Evolutionary conservation across 2,329 filamentous ascomycete species (phyloP), one percentile per base, ranked within the genome.

Genomic region (Diaporthe capsici): DNA sequence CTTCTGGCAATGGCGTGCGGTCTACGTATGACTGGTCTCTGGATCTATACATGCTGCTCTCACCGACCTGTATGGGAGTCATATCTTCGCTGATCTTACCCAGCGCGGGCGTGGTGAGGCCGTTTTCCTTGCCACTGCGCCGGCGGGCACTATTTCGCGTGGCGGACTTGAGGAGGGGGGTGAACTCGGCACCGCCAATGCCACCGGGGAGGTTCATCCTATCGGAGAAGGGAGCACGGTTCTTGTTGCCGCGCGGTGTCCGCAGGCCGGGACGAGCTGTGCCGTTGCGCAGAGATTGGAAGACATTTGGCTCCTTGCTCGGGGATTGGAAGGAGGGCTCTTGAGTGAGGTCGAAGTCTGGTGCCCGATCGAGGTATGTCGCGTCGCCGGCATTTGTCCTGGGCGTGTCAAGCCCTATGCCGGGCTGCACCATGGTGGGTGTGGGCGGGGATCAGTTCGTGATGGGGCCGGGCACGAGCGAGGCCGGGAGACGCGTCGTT

Each of bases 271-370:
- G 79, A 84, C 88, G 77, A 79, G 88, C 88, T 28, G 53, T 44
- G 78, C 91, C 91, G 83, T 94, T 94, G 79, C 92, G 92, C 81
- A 97, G 89, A 78, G 94, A 92, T 77, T 93, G 92, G 65, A 97
- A 86, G 34, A 98, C 86, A 80, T 97, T 94, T 80, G 92, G 91
- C 81, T 93, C 91, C 84, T 94, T 96, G 39, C 89, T 90, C 34
- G 94, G 96, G 42, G 94, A 95, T 74, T 93, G 91, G 80, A 98
- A 98, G 1, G 96, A 97, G 75, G 94, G 92, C 82, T 97, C 95
- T 80, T 95, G 93, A 71, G 95, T 97, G 79, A 96, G 92, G 80
- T 97, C 95, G 81, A 97, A 92, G 81, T 95, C 93, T 80, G 92
- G 86, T 85, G 90, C 85, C 84, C 92, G 87, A 84, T 86, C 91